phyloP scores from a whole-genome alignment of 345 rosid species.

The Sisymbrium altissimum region DNA sequence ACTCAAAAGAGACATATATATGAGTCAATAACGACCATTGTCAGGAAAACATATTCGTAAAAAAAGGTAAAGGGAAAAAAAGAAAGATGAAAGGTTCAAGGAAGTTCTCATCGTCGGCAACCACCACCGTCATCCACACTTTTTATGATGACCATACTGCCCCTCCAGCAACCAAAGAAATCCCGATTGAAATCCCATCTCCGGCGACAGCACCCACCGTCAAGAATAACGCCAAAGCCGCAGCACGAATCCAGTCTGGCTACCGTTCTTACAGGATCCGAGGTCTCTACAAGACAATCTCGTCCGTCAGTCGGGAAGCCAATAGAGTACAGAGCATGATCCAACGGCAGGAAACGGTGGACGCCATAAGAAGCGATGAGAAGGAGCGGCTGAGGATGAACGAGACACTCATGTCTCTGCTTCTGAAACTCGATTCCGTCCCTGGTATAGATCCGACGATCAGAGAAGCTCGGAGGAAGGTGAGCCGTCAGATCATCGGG shows the following conservation, averaged over 20 bases:
- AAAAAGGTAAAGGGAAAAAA: background rate
- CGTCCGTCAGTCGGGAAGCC: constrained; percentile 54
- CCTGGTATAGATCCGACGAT: constrained; percentile 68
- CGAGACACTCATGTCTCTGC: constrained; percentile 76
- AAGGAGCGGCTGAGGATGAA: constrained; percentile 68
- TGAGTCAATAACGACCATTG: constrained; percentile 15
- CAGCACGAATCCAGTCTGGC: constrained; percentile 64
- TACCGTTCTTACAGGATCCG: constrained; percentile 64
- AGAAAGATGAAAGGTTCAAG: constrained; percentile 38
- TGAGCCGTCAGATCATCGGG: constrained; percentile 77
- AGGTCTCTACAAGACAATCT: constrained; percentile 49
- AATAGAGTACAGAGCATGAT: constrained; percentile 52
- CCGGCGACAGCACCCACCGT: constrained; percentile 15
- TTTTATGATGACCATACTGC: constrained; percentile 35
- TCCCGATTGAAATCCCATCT: constrained; percentile 33
- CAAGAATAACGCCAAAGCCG: constrained; percentile 36
- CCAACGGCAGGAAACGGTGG: constrained; percentile 88
- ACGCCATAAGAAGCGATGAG: constrained; percentile 55
- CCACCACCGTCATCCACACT: constrained; percentile 42
- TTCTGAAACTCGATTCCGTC: constrained; percentile 75
- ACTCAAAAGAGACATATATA: background rate
- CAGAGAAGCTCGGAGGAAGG: constrained; percentile 83
- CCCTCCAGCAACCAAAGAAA: constrained; percentile 34
- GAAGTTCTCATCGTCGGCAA: constrained; percentile 34
- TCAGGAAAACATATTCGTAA: background rate